Evolutionary conservation across 805 yeast species (phyloP).

Genomic region (Spathaspora girioi): DNA sequence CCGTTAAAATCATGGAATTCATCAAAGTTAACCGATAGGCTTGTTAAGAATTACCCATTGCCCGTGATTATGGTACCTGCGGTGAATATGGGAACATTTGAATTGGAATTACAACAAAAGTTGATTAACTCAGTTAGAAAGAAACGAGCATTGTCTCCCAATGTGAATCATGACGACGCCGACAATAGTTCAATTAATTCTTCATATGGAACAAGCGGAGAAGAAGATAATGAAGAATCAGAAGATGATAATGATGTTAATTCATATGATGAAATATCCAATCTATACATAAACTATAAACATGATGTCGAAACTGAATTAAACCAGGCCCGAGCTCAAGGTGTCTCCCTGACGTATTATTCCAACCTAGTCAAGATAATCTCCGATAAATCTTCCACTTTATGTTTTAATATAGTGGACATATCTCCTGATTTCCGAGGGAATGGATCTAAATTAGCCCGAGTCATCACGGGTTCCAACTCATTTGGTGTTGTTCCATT

Average conservation of each 20-base stretch:
- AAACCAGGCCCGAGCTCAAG: conserved; percentile 8
- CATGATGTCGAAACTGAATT: conserved; percentile 15
- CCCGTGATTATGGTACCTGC: conserved; percentile 71
- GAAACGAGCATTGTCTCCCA: neutral
- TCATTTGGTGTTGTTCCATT: conserved; percentile 36
- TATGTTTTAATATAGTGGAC: conserved; percentile 32
- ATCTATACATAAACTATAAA: conserved; percentile 27
- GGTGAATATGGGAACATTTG: conserved; percentile 52
- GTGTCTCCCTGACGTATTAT: conserved; percentile 25
- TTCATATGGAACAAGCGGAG: neutral
- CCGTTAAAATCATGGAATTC: conserved; percentile 60
- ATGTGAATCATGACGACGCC: neutral
- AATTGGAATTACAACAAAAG: conserved; percentile 36
- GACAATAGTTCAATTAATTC: neutral
- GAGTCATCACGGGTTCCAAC: conserved; percentile 40
- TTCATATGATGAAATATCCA: conserved; percentile 37
- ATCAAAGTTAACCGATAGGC: conserved; percentile 58
- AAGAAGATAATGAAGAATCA: conserved; percentile 10
- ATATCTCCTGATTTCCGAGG: conserved; percentile 39
- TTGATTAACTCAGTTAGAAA: conserved; percentile 6
- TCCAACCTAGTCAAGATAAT: conserved; percentile 23
- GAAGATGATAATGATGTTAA: conserved; percentile 27
- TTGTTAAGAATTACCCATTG: conserved; percentile 59
- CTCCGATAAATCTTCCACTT: conserved; percentile 30
- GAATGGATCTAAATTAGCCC: conserved; percentile 39